Conservation (phyloP, 23 red algal genomes). For the Gracilaria domingensis region DNA sequence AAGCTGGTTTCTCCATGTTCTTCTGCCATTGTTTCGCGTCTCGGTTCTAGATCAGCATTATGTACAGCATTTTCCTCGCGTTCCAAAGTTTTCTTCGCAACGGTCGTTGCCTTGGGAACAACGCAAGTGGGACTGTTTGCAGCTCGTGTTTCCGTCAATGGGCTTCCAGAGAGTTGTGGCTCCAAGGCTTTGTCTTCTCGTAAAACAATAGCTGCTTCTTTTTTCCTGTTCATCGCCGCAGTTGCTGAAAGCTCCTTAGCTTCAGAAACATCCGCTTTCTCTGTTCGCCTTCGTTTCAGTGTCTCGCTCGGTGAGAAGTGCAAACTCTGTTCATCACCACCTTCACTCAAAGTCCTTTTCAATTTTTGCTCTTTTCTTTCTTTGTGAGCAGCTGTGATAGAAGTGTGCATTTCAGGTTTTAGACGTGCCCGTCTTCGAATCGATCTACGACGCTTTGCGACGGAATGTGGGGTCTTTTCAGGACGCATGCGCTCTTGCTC, state of each 20-base stretch:
- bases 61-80: neutral
- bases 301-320: neutral
- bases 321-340: neutral
- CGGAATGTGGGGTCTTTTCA: neutral
- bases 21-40: neutral
- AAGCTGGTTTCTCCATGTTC: neutral
- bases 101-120: neutral
- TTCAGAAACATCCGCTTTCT: neutral
- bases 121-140: neutral
- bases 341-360: neutral
- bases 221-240: neutral
- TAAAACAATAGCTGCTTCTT: neutral
- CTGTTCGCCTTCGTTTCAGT: slow-evolving; percentile 4
- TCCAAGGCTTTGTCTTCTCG: neutral
- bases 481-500: slow-evolving; percentile 26
- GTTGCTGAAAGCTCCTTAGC: neutral
- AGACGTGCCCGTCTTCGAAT: neutral
- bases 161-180: neutral
- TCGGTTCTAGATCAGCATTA: neutral
- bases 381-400: neutral
- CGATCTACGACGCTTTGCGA: neutral
- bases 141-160: neutral
- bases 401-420: neutral
- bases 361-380: neutral
- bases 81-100: neutral